Conservation (phyloP, 2,329 filamentous ascomycete genomes). For the Beauveria scarabaeidicola region DNA sequence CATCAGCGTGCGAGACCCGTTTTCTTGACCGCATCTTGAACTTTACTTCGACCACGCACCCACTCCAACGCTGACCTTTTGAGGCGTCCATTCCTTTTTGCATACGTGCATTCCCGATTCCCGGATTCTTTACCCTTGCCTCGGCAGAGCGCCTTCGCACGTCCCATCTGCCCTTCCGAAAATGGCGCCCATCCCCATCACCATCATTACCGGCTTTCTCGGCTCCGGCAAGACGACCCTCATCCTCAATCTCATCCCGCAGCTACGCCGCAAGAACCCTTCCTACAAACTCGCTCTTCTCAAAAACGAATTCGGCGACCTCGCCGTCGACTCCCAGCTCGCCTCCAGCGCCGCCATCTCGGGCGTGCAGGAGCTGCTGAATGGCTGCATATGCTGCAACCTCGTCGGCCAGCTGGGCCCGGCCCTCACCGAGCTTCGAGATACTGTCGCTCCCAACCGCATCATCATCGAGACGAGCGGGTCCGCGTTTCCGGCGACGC, state of each 20-base stretch:
- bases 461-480: conserved; percentile 93
- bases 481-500: conserved; percentile 76
- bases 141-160: neutral
- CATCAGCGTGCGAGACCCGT: neutral
- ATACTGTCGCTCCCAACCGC: conserved; percentile 56
- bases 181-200: conserved; percentile 74
- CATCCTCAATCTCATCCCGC: conserved; percentile 86
- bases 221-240: conserved; percentile 95
- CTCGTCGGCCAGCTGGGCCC: conserved; percentile 83
- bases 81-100: neutral
- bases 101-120: neutral
- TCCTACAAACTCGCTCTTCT: conserved; percentile 83
- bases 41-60: neutral
- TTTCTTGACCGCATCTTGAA: neutral
- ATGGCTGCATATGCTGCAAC: conserved; percentile 98
- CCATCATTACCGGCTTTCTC: conserved; percentile 91
- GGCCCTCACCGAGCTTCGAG: conserved; percentile 66
- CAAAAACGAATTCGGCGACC: conserved; percentile 96
- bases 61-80: neutral
- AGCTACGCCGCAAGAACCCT: conserved; percentile 65
- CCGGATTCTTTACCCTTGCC: neutral
- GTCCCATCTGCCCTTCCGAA: conserved; percentile 9
- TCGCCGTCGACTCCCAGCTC: conserved; percentile 88
- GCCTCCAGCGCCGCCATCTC: conserved; percentile 75
- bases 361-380: conserved; percentile 85